Percentiles rank a stretch among this genome's conserved stretches.
Evolutionary conservation across 805 yeast species (phyloP).

Genomic region (Monosporozyma unispora): DNA sequence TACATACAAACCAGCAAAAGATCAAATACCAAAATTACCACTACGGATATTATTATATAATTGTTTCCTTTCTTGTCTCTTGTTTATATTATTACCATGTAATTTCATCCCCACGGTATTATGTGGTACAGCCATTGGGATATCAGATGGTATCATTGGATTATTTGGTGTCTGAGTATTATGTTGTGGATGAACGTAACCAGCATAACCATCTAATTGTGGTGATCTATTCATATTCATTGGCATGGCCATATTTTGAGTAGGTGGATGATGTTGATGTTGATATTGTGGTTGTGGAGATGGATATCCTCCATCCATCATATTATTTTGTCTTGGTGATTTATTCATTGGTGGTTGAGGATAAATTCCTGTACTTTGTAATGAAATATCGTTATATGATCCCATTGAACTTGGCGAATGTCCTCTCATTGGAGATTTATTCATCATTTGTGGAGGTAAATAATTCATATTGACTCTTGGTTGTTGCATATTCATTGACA

Average conservation of each 20-base stretch:
- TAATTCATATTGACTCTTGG: not conserved
- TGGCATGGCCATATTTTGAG: not conserved
- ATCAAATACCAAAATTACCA: constrained; percentile 59
- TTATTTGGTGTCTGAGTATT: not conserved
- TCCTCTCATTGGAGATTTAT: not conserved
- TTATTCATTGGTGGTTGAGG: not conserved
- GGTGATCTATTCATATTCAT: not conserved
- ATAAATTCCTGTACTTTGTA: no score
- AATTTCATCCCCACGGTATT: constrained; percentile 33
- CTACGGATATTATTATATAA: constrained; percentile 56
- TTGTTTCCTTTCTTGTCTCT: constrained; percentile 42
- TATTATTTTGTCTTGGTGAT: not conserved
- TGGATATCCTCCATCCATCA: not conserved
- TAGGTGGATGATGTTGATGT: constrained; percentile 1
- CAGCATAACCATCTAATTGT: constrained; percentile 2
- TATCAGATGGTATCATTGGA: constrained; percentile 3
- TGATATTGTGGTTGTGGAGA: constrained; percentile 1
- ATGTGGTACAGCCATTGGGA: constrained; percentile 6
- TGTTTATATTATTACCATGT: constrained; percentile 34
- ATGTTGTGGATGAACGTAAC: constrained; percentile 4
- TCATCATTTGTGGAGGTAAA: not conserved
- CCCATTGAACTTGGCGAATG: not conserved
- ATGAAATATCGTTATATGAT: no score
- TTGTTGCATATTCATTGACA: not conserved
- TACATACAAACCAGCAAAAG: not conserved